Evolutionary conservation across 495 filamentous ascomycete species (phyloP), one percentile per base, ranked within the genome.

Genomic region (Aspergillus leporis): DNA sequence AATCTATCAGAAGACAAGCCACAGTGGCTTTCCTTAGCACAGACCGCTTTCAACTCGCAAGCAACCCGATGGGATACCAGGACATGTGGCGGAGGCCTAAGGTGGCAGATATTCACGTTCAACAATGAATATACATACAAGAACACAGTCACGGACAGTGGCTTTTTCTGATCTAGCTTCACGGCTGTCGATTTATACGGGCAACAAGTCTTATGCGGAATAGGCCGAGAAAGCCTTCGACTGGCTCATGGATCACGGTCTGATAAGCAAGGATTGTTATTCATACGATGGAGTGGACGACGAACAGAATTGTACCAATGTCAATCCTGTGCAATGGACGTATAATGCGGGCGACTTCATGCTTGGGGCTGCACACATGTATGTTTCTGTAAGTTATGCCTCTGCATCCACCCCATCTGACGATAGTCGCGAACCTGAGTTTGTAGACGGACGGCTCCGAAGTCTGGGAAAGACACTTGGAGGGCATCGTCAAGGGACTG

Each of bases 71-170:
- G n/a, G 90, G 84, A 93, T 70, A 74, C 70, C 1, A 70, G 72
- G 1, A 78, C 73, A 10, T 93, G 90, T 62, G 73, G 73, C 34
- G 90, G 90, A 31, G 90, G 90, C 5, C 67, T 96, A 53, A 70
- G 81, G 23, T 95, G 91, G 91, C 90, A 95, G 76, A 89, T 92
- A 56, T 90, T 86, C 67, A 78, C 81, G 4, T 86, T 80, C 51
- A 90, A 92, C 63, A 81, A 78, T 46, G 91, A 91, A 4, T 93
- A 87, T 61, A 78, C 86, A 50, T 91, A 92, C 75, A 87, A 91
- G 74, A 91, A 90, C 68, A 74, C 88, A 16, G 87, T 87, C 53
- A 85, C 87, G 12, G 92, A 91, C 59, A 89, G 86, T 6, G 82
- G 85, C 61, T 90, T 91, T 75, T 88, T 92, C 70, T n/a, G 84